Conservation (phyloP, 2,329 filamentous ascomycete genomes). For the Rhinocladiella similis region DNA sequence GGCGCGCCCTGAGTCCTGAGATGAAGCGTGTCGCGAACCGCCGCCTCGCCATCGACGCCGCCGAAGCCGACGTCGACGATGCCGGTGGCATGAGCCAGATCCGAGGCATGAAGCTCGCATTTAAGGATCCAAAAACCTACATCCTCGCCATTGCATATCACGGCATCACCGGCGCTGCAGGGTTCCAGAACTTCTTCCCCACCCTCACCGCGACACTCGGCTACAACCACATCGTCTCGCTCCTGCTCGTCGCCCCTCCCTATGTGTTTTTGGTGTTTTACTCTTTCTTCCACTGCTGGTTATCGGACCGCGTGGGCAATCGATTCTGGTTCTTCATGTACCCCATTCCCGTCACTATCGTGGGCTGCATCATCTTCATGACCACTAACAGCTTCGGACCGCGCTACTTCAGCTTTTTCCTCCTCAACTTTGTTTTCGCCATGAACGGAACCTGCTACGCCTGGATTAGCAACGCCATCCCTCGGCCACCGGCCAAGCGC, state of each 20-base stretch:
- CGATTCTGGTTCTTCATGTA: conserved; percentile 57
- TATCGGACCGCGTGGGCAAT: conserved; percentile 46
- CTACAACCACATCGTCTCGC: conserved; percentile 47
- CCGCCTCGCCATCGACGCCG: conserved; percentile 52
- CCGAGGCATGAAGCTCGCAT: conserved; percentile 52
- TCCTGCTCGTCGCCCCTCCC: conserved; percentile 54
- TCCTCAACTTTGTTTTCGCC: conserved; percentile 58
- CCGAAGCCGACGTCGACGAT: conserved; percentile 51
- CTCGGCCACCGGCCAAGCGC: conserved; percentile 55
- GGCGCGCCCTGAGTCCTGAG: conserved; percentile 43
- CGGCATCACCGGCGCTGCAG: conserved; percentile 50
- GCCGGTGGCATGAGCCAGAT: conserved; percentile 50
- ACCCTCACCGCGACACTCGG: conserved; percentile 50
- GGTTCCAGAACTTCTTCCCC: conserved; percentile 60
- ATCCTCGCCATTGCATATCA: conserved; percentile 50
- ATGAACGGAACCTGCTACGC: conserved; percentile 52
- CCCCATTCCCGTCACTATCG: conserved; percentile 52
- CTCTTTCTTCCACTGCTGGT: conserved; percentile 45
- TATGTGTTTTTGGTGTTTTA: conserved; percentile 56
- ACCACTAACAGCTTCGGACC: conserved; percentile 52
- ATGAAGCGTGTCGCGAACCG: conserved; percentile 50
- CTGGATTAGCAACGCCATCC: conserved; percentile 54
- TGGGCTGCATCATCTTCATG: conserved; percentile 58
- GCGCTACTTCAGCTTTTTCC: conserved; percentile 57
- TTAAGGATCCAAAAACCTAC: conserved; percentile 46